Conservation (phyloP, 257 asterid genomes). For the Penstemon davidsonii region DNA sequence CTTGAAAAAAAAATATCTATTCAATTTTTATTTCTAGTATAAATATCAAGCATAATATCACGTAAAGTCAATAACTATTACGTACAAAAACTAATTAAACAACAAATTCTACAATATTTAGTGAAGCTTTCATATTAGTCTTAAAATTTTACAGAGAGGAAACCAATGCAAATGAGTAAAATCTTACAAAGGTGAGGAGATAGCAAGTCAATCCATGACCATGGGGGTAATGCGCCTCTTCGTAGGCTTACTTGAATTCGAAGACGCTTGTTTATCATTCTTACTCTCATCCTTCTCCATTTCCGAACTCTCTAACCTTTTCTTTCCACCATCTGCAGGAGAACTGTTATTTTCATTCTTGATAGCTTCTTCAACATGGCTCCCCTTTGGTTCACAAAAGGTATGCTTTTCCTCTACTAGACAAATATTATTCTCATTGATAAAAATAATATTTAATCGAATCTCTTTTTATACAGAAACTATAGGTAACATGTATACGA, state of each 20-base stretch:
- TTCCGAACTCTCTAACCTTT: constrained; percentile 22
- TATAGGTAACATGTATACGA: constrained; percentile 11
- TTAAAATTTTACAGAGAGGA: no score
- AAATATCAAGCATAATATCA: no score
- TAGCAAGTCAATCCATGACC: constrained; percentile 51
- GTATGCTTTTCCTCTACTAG: constrained; percentile 40
- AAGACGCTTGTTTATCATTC: constrained; percentile 37
- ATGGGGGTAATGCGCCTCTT: constrained; percentile 85
- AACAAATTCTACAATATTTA: no score
- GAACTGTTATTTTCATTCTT: constrained; percentile 13
- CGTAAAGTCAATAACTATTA: no score
- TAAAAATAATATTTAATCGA: constrained; percentile 2
- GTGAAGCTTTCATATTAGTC: no score
- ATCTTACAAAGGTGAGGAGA: constrained; percentile 6
- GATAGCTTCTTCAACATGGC: constrained; percentile 25
- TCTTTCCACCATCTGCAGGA: constrained; percentile 35
- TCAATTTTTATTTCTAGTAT: no score
- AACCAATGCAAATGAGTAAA: no score
- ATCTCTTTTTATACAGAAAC: constrained; percentile 12
- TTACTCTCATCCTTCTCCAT: constrained; percentile 37
- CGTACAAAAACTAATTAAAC: no score
- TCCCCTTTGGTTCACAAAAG: constrained; percentile 28
- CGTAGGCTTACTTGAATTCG: constrained; percentile 43
- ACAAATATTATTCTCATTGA: constrained; percentile 19
- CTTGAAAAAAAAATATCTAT: no score